Percentiles rank a stretch among this genome's conserved stretches.
Conservation (phyloP, 495 filamentous ascomycete species). For the Stereocaulon alpinum region DNA sequence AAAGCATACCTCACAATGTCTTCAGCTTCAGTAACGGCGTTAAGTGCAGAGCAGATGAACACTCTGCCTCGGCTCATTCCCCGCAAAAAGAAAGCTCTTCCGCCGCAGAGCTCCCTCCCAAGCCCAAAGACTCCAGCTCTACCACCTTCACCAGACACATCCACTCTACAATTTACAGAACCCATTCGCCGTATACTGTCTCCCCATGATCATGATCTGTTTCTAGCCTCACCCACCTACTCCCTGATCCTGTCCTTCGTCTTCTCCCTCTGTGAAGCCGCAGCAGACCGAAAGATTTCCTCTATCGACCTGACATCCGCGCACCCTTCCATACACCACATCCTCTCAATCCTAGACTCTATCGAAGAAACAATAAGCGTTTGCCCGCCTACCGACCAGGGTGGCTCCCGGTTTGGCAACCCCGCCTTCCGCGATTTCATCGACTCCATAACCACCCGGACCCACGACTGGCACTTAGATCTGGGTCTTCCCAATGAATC, state of each 20-base stretch:
- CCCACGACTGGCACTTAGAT: conserved; percentile 31
- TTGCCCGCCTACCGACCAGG: conserved; percentile 72
- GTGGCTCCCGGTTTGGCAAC: conserved; percentile 89
- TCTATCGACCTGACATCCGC: conserved; percentile 44
- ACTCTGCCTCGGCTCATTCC: conserved; percentile 61
- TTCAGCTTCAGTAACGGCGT: conserved; percentile 3
- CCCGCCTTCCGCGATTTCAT: conserved; percentile 77
- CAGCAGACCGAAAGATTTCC: conserved; percentile 64
- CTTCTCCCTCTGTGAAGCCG: conserved; percentile 74
- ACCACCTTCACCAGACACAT: conserved; percentile 56
- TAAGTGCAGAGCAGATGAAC: conserved; percentile 39
- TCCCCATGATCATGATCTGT: conserved; percentile 66
- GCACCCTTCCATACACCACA: conserved; percentile 46
- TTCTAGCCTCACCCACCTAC: conserved; percentile 68
- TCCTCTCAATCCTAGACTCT: conserved; percentile 60
- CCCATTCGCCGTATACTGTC: conserved; percentile 76
- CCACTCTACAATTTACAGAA: conserved; percentile 48
- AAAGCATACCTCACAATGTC: conserved; percentile 1
- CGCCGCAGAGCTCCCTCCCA: conserved; percentile 47
- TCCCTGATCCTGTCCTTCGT: conserved; percentile 70
- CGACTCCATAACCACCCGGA: conserved; percentile 52
- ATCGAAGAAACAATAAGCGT: conserved; percentile 50
- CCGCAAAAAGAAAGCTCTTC: conserved; percentile 41
- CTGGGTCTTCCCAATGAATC: conserved; percentile 21
- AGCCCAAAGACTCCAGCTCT: conserved; percentile 62